Evolutionary conservation across 2,329 filamentous ascomycete genomes (phyloP), one percentile per base, ranked within the genome.

Genomic region (Rhynchosporium secalis): DNA sequence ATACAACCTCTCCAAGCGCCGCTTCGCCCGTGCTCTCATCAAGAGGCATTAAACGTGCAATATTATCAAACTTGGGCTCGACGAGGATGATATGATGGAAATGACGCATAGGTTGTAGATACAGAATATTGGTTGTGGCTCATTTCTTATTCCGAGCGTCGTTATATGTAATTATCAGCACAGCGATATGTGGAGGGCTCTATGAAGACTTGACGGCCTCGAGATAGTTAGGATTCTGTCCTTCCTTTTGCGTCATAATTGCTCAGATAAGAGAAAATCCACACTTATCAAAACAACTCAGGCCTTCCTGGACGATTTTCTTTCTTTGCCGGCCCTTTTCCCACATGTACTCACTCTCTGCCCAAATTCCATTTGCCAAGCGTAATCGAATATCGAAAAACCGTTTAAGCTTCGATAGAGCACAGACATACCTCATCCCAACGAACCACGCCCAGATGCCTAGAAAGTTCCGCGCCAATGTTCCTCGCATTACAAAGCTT

Each of bases 1-100:
- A 71, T 86, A 83, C 75, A 72, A 72, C 69, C 68, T 73, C 65
- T 67, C 62, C 67, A 75, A 74, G 64, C 72, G 74, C 67, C 72
- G 70, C 63, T 74, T 74, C 61, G 73, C 74, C 36, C 72, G 73
- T 26, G 61, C 69, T 20, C 58, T 71, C 38, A 41, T 57, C 48
- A 49, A 66, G 9, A 56, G 65, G 10, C 62, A 69, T 48, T 69
- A 71, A 63, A 64, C 59, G 36, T 13, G 55, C 49, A 28, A 36
- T 8, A 2, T 15, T 10, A 3, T 5, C 31, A 13, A n/a, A 36
- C n/a, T 4, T 15, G 28, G 36, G 8, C 2, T 40, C 9, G 46
- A 31, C 12, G 26, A 48, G 9, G 28, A 26, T 48, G 20, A 13
- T 29, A 48, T 48, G 46, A 48, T 48, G 20, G 46, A 12, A 15